Evolutionary conservation across 306 rosid genomes (phyloP), one percentile per base, ranked within the genome.

Genomic region (Cucurbita argyrosperma): DNA sequence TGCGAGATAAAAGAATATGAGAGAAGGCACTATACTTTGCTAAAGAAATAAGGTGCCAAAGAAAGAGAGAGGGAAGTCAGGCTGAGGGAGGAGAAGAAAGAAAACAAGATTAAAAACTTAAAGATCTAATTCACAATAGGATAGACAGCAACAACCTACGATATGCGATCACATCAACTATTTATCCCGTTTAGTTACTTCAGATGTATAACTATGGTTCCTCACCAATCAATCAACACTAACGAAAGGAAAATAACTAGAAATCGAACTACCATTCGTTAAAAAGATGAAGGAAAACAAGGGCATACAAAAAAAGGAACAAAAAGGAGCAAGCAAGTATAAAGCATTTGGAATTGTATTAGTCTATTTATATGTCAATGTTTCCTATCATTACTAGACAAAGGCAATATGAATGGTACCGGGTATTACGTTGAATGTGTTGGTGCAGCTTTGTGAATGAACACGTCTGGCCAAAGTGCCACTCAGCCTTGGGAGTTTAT

Each of bases 401-500:
- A 63, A 40, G 6, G 18, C 26, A 63, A 38, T 42, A 40, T 65
- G 35, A 9, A 9, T 37, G 40, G 72, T 67, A 67, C n/a, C 72
- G 12, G 39, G 18, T 45, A 39, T 62, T 13, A 38, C 7, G 68
- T 62, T 15, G 47, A 26, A 38, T 37, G 66, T 62, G 26, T 59
- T 46, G 50, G 52, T 68, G 52, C 42, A 68, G 56, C 42, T 23
- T 47, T 23, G 56, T 46, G 4, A 47, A 26, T 21, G 56, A 47
- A 68, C 46, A 53, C 69, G 70, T 76, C 60, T 73, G 40, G 49
- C 59, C n/a, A 16, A 52, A 35, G 21, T 38, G 79, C 82, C 78
- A 78, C 60, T 77, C 40, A 83, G 75, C 49, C 76, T 74, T 72
- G 39, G 7, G 50, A 39, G 9, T 72, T 50, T 37, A 93, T 77